Evolutionary conservation across 352 stramenopile genomes (phyloP), one percentile per base, ranked within the genome.

Genomic region (Phytophthora podocarpi): DNA sequence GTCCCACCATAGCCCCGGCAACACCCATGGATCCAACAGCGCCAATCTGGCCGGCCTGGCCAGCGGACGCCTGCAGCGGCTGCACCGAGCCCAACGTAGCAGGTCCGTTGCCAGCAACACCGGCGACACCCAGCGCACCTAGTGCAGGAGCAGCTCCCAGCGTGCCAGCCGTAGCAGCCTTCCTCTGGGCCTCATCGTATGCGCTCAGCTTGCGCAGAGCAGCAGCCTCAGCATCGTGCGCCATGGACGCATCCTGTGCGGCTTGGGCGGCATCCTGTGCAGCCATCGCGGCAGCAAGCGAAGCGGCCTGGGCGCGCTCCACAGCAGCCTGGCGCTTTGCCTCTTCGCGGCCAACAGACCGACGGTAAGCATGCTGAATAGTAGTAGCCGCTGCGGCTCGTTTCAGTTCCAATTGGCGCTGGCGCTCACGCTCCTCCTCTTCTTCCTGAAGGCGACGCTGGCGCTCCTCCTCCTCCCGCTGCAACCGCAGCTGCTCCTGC

Each of bases 1-100:
- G 81, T 32, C 81, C 84, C 4, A 92, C 75, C 43, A 91, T 76
- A 4, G 85, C 81, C 23, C 84, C 84, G 5, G 84, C 69, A 18
- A 95, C 86, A 46, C 84, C 84, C 27, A 91, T 71, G 0, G 81
- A 90, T 11, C 86, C 86, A n/a, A 90, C 77, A 20, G 84, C 86
- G 23, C 82, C 86, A 42, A 95, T 76, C 55, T 91, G 82, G 15
- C 83, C 80, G 2, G 83, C 86, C 64, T 95, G 83, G 15, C 84
- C 82, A 23, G 67, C 75, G 12, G 86, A 79, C 0, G 77, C 84
- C 34, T 84, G 72, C 60, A 83, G 64, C 4, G 84, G 79, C 52
- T 91, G 74, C 35, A 91, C 86, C 20, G 83, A 89, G 18, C 86
- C 83, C 16, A 95, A 72, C 18, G 76, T 89, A 7, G 76, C 85